A percentile compares a stretch with the other conserved stretches of the same genome.
phyloP scores from a whole-genome alignment of 768 basidiomycete genomes.

The Lentinula lateritia region DNA sequence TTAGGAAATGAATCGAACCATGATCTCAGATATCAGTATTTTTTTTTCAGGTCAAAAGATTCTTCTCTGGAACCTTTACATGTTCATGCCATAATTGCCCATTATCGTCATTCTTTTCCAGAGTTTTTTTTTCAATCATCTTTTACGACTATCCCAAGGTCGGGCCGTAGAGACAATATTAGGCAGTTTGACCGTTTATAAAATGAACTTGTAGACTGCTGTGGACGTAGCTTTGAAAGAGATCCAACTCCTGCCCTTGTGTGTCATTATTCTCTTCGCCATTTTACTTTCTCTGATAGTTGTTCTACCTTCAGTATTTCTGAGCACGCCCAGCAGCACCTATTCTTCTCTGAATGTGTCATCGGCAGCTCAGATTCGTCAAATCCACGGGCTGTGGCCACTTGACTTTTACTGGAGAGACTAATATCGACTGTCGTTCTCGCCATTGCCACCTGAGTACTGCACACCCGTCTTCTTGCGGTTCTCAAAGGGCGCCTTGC shows the following conservation, averaged over 20 bases:
- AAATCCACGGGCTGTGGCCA: conserved; percentile 52
- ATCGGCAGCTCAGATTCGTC: conserved; percentile 50
- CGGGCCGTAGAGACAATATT: not conserved
- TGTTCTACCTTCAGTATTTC: not conserved
- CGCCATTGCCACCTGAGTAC: conserved; percentile 40
- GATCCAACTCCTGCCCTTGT: conserved; percentile 44
- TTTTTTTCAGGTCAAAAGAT: not conserved
- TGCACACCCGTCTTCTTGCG: conserved; percentile 45
- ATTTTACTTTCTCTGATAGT: conserved; percentile 5
- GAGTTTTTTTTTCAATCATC: not conserved
- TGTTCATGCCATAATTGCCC: conserved; percentile 4
- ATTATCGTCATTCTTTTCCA: conserved; percentile 4
- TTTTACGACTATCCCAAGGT: not conserved
- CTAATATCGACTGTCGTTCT: conserved; percentile 48
- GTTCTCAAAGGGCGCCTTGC: conserved; percentile 26
- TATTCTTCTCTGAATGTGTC: conserved; percentile 48
- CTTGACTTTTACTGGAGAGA: conserved; percentile 36
- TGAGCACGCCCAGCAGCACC: not conserved
- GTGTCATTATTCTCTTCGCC: conserved; percentile 14
- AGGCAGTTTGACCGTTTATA: not conserved
- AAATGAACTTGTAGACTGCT: not conserved
- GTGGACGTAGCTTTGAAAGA: conserved; percentile 17
- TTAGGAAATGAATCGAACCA: conserved; percentile 1
- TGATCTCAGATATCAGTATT: not conserved
- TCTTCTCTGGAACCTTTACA: not conserved